Evolutionary conservation across 1,284 basidiomycete genomes (phyloP).

Genomic region (Trametes polyzona): DNA sequence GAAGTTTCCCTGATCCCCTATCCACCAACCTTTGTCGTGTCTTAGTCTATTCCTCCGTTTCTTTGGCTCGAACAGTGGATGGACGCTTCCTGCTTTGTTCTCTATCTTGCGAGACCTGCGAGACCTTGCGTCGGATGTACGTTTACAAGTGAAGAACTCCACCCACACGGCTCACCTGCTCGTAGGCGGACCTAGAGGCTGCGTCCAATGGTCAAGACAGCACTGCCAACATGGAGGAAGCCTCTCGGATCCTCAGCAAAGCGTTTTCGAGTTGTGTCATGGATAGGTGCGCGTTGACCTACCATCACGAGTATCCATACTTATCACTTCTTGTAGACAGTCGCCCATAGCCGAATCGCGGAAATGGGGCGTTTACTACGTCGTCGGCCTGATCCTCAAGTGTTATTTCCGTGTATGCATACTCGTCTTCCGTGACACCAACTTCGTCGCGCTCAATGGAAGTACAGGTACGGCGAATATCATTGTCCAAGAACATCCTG

Average conservation of each 20-base stretch:
- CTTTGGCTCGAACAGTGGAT: conserved; percentile 77
- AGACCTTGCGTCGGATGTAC: conserved; percentile 78
- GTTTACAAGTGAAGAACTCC: no score
- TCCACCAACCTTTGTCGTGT: neutral
- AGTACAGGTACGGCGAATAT: conserved; percentile 83
- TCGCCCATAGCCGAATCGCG: conserved; percentile 78
- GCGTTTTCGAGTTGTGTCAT: conserved; percentile 91
- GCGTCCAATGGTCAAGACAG: conserved; percentile 60
- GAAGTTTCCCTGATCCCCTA: conserved; percentile 16
- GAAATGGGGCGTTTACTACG: conserved; percentile 93
- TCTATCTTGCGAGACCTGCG: conserved; percentile 79
- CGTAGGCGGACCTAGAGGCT: conserved; percentile 72
- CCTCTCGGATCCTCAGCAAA: conserved; percentile 89
- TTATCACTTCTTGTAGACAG: conserved; percentile 19
- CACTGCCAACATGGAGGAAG: conserved; percentile 85
- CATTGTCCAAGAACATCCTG: conserved; percentile 90
- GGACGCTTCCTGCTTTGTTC: conserved; percentile 83
- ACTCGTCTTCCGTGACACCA: neutral
- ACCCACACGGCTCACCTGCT: conserved; percentile 3
- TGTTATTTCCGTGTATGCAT: conserved; percentile 87
- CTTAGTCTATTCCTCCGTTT: conserved; percentile 74
- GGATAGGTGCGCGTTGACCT: conserved; percentile 63
- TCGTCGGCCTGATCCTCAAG: conserved; percentile 92
- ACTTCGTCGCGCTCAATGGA: neutral
- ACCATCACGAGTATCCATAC: neutral